Evolutionary conservation across 306 rosid genomes (phyloP).

Genomic region (Geum urbanum): DNA sequence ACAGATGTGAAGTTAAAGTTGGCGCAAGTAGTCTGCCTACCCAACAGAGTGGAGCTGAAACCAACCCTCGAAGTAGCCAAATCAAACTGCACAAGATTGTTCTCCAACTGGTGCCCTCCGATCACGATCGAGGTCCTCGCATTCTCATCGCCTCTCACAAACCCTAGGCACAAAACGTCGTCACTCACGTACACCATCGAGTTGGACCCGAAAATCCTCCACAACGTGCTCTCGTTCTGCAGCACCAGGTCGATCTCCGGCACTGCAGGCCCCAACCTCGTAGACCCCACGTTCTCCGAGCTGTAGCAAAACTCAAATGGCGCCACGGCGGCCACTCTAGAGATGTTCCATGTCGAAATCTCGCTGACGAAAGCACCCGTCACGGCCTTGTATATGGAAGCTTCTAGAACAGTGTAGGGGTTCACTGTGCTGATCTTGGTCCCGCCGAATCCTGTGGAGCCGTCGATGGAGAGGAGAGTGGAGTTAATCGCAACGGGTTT

Average conservation of each 20-base stretch:
- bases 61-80: slow-evolving; percentile 41
- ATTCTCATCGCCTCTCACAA: slow-evolving; percentile 45
- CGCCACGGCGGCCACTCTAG: slow-evolving; percentile 25
- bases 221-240: slow-evolving; percentile 41
- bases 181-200: slow-evolving; percentile 53
- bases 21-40: slow-evolving; percentile 19
- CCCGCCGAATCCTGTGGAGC: slow-evolving; percentile 50
- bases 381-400: slow-evolving; percentile 48
- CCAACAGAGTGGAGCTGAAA: slow-evolving; percentile 38
- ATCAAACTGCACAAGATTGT: slow-evolving; percentile 59
- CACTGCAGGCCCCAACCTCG: slow-evolving; percentile 48
- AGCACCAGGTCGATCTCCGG: slow-evolving; percentile 51
- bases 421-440: slow-evolving; percentile 66
- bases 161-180: slow-evolving; percentile 52
- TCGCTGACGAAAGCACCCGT: slow-evolving; percentile 35
- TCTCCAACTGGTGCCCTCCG: slow-evolving; percentile 64
- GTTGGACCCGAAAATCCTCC: slow-evolving; percentile 52
- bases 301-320: slow-evolving; percentile 54
- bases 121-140: slow-evolving; percentile 46
- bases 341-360: slow-evolving; percentile 37
- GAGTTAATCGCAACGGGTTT: slow-evolving; percentile 33
- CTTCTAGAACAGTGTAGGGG: slow-evolving; percentile 57
- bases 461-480: slow-evolving; percentile 34
- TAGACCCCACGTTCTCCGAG: slow-evolving; percentile 10
- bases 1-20: slow-evolving; percentile 28